Base-by-base conservation (phyloP, 2,329 filamentous ascomycete species). In the Botrytis paeoniae region DNA sequence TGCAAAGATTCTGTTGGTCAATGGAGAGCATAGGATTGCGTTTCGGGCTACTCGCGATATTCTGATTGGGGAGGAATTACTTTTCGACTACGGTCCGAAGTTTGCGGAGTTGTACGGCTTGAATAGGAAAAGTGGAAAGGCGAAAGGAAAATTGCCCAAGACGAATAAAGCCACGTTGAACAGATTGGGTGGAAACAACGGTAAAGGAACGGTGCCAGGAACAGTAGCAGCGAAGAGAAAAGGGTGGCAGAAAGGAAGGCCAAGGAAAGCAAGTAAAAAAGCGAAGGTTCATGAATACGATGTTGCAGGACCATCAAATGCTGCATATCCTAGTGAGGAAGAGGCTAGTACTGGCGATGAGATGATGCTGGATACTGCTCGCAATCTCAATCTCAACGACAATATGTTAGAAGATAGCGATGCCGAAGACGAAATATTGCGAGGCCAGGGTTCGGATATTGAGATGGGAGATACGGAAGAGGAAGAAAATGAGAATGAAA, bases 41-140 rank as follows among this genome's bases (percentile, higher is more conserved):
- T 92, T 96, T 77, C 89, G 88, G 64, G 92, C 93, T 0, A 84
- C 86, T 71, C 85, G 88, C 2, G 86, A 91, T 59, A 92, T 96
- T 78, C 85, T 86, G 73, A 85, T 87, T 5, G 93, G 93, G 37
- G 91, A 94, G 74, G 93, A 96, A 81, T 83, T 97, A 0, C 92
- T 94, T 79, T 97, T 95, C 81, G 89, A 95, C 79, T 96, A 97
- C 77, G 92, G 92, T 60, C 87, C 90, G 78, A 88, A 90, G 75
- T 91, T 91, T 77, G 88, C 88, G 20, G 89, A 90, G 22, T 77
- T 77, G 45, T 78, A 80, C 41, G 77, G 77, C 73, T 80, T 91
- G 73, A 89, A 84, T 48, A 85, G 87, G 80, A 86, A 86, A 74
- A 51, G 77, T 6, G 60, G 18, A 6, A 45, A 71, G 35, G 10